These are phyloP conservation scores for Huntiella decipiens DNA, from an alignment of 2,329 filamentous ascomycete species.

Conservation along the genomic window DNA sequence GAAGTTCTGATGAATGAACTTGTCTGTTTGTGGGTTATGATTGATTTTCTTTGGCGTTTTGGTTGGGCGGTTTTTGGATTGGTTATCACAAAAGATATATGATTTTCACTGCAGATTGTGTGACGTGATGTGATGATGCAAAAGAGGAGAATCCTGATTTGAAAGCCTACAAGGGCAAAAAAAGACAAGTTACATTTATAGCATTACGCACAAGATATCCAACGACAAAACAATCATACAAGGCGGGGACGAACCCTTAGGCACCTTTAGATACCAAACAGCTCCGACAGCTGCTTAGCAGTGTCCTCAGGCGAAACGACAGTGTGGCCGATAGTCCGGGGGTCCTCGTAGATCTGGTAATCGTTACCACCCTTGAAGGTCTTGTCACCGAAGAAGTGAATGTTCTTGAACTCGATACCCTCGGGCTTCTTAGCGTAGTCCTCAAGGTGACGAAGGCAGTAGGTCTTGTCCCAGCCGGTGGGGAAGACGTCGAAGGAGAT, in stretches of 20 bases:
- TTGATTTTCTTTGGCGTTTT: too few relatives aligned
- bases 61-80: too few relatives aligned
- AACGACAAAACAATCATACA: too few relatives aligned
- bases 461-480: constrained; percentile 94
- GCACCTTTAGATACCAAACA: constrained; percentile 44
- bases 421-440: constrained; percentile 51
- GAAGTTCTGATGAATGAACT: not conserved
- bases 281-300: constrained; percentile 55
- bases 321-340: constrained; percentile 65
- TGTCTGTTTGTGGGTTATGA: too few relatives aligned
- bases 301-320: constrained; percentile 74
- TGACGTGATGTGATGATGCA: too few relatives aligned
- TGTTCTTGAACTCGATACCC: constrained; percentile 60
- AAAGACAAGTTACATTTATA: too few relatives aligned
- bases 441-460: constrained; percentile 78
- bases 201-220: too few relatives aligned
- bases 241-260: too few relatives aligned
- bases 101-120: too few relatives aligned
- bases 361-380: constrained; percentile 81
- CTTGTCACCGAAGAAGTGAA: constrained; percentile 99
- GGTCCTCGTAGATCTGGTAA: constrained; percentile 76
- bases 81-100: too few relatives aligned
- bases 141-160: too few relatives aligned
- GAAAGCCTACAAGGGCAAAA: too few relatives aligned
- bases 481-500: constrained; percentile 99